A percentile compares a stretch with the other conserved stretches of the same genome.
These are phyloP conservation scores for Aspergillus tanneri DNA, from an alignment of 2,329 filamentous ascomycete genomes.

Conservation along the genomic window DNA sequence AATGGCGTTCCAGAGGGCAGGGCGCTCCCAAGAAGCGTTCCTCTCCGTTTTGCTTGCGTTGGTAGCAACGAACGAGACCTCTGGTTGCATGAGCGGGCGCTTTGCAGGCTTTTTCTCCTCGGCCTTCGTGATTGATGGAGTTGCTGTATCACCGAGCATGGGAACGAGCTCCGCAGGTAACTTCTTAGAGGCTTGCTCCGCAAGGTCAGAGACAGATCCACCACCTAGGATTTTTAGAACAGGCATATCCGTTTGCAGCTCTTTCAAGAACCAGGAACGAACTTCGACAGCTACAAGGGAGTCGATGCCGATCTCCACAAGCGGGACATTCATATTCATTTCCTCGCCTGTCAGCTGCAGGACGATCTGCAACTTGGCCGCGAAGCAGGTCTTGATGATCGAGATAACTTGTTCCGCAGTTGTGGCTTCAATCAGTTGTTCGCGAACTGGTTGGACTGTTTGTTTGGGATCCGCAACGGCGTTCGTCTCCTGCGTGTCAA, in stretches of 20 bases:
- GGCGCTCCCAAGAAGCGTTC: background rate
- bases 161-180: background rate
- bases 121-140: background rate
- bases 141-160: background rate
- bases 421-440: background rate
- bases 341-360: conserved; percentile 1
- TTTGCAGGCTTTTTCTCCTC: background rate
- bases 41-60: background rate
- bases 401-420: background rate
- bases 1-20: background rate
- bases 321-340: conserved; percentile 1
- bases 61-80: background rate
- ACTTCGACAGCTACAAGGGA: conserved; percentile 44
- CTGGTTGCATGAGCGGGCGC: background rate
- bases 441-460: background rate
- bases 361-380: background rate
- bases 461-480: background rate
- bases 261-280: conserved; percentile 51
- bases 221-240: conserved; percentile 50
- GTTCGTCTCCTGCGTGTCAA: background rate
- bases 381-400: background rate
- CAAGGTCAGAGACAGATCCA: conserved; percentile 14
- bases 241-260: conserved; percentile 47
- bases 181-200: background rate
- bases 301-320: conserved; percentile 39